Conservation (phyloP, 116 monocot genomes). For the Iris pallida region DNA sequence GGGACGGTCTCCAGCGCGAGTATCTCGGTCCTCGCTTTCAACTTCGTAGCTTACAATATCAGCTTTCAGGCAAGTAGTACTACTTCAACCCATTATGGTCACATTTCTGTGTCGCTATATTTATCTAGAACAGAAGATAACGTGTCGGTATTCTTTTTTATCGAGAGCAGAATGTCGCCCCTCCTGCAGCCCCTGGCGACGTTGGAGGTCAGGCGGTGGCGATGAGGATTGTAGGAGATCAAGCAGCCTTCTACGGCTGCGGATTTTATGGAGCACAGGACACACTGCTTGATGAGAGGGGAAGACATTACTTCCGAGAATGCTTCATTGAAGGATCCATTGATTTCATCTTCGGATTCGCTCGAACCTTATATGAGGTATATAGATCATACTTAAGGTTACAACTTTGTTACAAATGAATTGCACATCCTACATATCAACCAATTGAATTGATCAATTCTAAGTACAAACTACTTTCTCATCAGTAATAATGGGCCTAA, state of each 20-base stretch:
- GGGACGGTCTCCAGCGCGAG: slow-evolving; percentile 46
- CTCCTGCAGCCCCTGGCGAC: slow-evolving; percentile 20
- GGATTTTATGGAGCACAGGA: slow-evolving; percentile 68
- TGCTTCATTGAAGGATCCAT: slow-evolving; percentile 59
- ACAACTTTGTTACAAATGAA: neutral
- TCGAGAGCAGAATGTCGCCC: slow-evolving; percentile 37
- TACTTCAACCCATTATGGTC: slow-evolving; percentile 14
- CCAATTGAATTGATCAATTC: too few relatives aligned
- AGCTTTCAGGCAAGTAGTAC: slow-evolving; percentile 41
- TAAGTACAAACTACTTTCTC: too few relatives aligned
- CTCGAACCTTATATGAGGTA: slow-evolving; percentile 36
- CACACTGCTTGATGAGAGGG: slow-evolving; percentile 52
- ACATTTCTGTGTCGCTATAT: slow-evolving; percentile 19
- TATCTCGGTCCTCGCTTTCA: slow-evolving; percentile 41
- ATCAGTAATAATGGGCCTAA: too few relatives aligned
- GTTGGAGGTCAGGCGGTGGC: slow-evolving; percentile 67
- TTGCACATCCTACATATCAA: too few relatives aligned
- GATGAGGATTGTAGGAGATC: slow-evolving; percentile 50
- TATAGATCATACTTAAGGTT: neutral
- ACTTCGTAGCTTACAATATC: slow-evolving; percentile 60
- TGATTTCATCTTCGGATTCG: slow-evolving; percentile 55
- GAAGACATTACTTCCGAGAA: slow-evolving; percentile 43
- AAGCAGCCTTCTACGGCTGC: slow-evolving; percentile 66
- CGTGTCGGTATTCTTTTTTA: neutral
- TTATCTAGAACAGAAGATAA: too few relatives aligned